A percentile compares a stretch with the other conserved stretches of the same genome.
phyloP scores from a whole-genome alignment of 768 basidiomycete genomes.

The Suillus decipiens region DNA sequence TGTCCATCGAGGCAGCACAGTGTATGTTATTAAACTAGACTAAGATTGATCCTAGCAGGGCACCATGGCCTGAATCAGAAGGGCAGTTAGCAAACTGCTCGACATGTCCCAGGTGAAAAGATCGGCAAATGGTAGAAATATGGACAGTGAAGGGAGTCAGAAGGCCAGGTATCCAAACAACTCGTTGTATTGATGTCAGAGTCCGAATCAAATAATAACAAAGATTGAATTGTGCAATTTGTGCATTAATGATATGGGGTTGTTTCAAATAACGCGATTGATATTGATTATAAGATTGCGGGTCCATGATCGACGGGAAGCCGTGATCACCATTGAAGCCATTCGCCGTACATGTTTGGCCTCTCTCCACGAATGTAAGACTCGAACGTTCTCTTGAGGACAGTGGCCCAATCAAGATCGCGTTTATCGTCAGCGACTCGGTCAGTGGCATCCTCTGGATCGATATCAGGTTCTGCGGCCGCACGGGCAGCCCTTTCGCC shows the following conservation, averaged over 20 bases:
- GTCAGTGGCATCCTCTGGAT: conserved; percentile 41
- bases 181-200: conserved; percentile 24
- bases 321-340: conserved; percentile 49
- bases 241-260: conserved; percentile 29
- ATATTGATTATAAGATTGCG: conserved; percentile 33
- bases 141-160: conserved; percentile 31
- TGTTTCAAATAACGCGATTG: conserved; percentile 26
- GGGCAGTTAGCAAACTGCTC: conserved; percentile 18
- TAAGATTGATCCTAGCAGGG: conserved; percentile 28
- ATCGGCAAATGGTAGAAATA: conserved; percentile 22
- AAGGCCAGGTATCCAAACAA: conserved; percentile 25
- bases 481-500: conserved; percentile 72
- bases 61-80: conserved; percentile 18
- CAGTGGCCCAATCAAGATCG: conserved; percentile 90
- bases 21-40: conserved; percentile 26
- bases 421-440: conserved; percentile 64
- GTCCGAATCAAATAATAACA: conserved; percentile 34
- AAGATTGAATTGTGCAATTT: conserved; percentile 24
- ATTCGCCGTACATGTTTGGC: conserved; percentile 96
- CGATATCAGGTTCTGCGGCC: conserved; percentile 35
- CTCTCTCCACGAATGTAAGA: conserved; percentile 86
- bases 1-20: conserved; percentile 5
- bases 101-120: conserved; percentile 20
- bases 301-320: conserved; percentile 16
- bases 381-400: conserved; percentile 95